Conservation (phyloP, 352 stramenopile genomes). For the Pythium aquatile region DNA sequence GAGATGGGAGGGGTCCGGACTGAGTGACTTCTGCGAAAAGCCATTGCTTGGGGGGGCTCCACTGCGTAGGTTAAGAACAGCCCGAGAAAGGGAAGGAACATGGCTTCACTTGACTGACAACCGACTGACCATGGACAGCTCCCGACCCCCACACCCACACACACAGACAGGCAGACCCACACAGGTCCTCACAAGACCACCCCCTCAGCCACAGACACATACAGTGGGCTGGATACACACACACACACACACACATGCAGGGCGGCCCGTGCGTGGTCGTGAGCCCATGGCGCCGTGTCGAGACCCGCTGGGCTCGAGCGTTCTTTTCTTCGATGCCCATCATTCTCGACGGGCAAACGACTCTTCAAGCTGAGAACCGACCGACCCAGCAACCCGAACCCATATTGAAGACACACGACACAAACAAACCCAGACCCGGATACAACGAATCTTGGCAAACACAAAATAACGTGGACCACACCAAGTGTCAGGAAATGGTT, state of each 20-base stretch:
- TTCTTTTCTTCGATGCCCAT: constrained; percentile 8
- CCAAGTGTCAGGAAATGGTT: not conserved
- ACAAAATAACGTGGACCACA: constrained; percentile 14
- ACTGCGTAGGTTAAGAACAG: constrained; percentile 22
- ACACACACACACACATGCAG: too few relatives aligned
- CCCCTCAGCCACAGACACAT: too few relatives aligned
- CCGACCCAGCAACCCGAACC: constrained; percentile 10
- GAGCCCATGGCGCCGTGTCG: not conserved
- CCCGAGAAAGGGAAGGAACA: constrained; percentile 6
- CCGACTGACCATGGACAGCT: constrained; percentile 1
- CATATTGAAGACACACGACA: not conserved
- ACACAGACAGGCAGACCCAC: not conserved
- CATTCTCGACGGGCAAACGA: not conserved
- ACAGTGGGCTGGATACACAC: too few relatives aligned
- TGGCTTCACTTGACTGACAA: constrained; percentile 32
- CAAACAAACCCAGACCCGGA: constrained; percentile 20
- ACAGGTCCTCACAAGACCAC: too few relatives aligned
- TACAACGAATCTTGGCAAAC: not conserved
- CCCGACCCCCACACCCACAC: not conserved
- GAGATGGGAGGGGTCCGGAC: not conserved
- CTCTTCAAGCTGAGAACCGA: constrained; percentile 12
- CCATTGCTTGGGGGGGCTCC: constrained; percentile 4
- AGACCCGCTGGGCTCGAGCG: not conserved
- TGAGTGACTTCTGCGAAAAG: constrained; percentile 20
- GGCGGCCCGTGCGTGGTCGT: too few relatives aligned